Conservation (phyloP, 192 early-diverging fungal species). For the Linnemannia exigua region DNA sequence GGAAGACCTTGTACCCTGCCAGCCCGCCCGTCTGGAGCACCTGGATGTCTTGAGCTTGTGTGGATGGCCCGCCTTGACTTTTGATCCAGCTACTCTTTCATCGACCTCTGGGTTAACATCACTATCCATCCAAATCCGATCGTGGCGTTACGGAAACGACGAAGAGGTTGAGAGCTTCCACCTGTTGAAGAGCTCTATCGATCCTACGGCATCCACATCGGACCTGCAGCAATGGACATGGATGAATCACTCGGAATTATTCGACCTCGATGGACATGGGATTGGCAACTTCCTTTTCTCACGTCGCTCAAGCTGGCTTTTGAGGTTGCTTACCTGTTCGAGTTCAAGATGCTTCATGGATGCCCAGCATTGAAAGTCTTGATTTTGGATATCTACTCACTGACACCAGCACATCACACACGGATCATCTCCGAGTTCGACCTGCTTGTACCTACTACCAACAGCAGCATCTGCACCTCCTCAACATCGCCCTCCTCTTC, state of each 20-base stretch:
- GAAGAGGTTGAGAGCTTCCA: background rate
- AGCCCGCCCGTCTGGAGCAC: background rate
- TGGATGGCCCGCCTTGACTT: background rate
- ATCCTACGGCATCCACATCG: background rate
- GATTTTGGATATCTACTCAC: no score
- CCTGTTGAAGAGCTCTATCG: background rate
- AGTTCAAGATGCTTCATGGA: background rate
- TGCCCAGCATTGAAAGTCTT: background rate
- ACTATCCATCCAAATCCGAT: background rate
- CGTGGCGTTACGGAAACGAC: background rate
- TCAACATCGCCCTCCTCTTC: no score
- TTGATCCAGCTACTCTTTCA: background rate
- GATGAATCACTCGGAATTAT: background rate
- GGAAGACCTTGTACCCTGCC: background rate
- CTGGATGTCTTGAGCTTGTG: background rate
- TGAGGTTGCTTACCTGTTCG: background rate
- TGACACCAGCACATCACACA: no score
- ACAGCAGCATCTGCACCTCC: no score
- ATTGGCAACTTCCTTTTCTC: background rate
- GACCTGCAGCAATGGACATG: background rate
- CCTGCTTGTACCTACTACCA: no score
- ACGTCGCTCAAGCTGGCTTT: background rate
- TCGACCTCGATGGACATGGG: background rate
- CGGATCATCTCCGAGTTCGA: no score
- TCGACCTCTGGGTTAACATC: background rate